Evolutionary conservation across 441 rosid species (phyloP).

Genomic region (Kokia cookei): DNA sequence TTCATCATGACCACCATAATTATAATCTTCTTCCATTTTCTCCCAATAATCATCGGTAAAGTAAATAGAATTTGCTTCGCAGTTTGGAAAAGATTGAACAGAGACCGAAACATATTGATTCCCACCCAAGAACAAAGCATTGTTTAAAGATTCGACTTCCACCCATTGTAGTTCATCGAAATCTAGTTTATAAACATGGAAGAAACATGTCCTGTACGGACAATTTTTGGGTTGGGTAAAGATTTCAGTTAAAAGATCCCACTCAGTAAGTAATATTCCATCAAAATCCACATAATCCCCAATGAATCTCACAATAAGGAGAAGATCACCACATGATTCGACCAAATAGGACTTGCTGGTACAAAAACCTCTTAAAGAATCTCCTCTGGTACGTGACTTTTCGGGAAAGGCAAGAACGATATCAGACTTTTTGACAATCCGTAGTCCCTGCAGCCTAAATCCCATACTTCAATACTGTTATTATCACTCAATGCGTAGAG

Average conservation of each 20-base stretch:
- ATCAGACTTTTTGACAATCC: not conserved
- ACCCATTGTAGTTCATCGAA: slow-evolving; percentile 4
- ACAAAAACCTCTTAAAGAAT: not conserved
- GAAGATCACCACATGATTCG: not conserved
- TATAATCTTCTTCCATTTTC: slow-evolving; percentile 10
- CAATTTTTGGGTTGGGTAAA: not conserved
- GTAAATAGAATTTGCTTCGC: slow-evolving; percentile 17
- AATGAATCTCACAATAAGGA: not conserved
- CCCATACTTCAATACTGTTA: not conserved
- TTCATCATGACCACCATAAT: slow-evolving; percentile 31
- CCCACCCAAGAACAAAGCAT: slow-evolving; percentile 27
- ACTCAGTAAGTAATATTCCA: slow-evolving; percentile 4
- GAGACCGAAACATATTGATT: slow-evolving; percentile 20
- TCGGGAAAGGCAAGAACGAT: not conserved
- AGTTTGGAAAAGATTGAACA: not conserved
- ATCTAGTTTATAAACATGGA: slow-evolving; percentile 23
- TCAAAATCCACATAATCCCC: not conserved
- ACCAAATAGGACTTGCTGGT: not conserved
- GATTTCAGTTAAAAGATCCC: not conserved
- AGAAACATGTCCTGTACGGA: slow-evolving; percentile 17
- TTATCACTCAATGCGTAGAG: not conserved
- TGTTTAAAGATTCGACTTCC: slow-evolving; percentile 12
- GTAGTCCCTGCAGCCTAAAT: no score
- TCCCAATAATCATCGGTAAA: slow-evolving; percentile 28
- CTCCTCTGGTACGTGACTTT: not conserved